Evolutionary conservation across 257 asterid genomes (phyloP), one percentile per base, ranked within the genome.

Genomic region (Forsythia viridissima): DNA sequence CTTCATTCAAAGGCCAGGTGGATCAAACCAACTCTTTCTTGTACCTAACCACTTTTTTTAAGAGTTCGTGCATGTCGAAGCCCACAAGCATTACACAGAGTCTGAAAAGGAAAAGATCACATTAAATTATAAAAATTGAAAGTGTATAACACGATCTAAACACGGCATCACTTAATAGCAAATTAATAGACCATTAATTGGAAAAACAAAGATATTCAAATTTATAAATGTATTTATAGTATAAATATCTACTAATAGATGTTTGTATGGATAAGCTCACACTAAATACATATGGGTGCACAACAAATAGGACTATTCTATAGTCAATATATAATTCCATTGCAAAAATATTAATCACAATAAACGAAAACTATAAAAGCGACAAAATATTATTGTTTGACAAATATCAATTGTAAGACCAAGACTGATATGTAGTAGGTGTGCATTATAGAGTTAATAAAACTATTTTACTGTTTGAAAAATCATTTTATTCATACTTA

Each of bases 41-140:
- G 7, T 72, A 42, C 37, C 2, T 48, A 42, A 21, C 36, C 48
- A 10, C 3, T 2, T 24, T 8, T 59, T 57, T 65, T 63, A 5
- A 16, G 7, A 12, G 37, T 21, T 2, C 79, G 61, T 11, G 63
- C 24, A 12, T 75, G 61, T 2, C 73, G 72, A 3, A 63, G 72
- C 39, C 79, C 79, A 40, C 79, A 75, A 7, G 79, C 79, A 65
- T 75, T 75, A 57, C 79, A 75, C 0, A 75, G 61, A 24, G 79
- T 61, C 79, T 75, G 59, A 21, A 71, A 12, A 9, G 15, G 10
- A 13, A 6, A 34, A 12, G n/a, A 11, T 0, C 15, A 48, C 6
- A 3, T 48, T 8, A 34, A 69, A 10, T 12, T 15, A n/a, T n/a
- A 37, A 37, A 16, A 69, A 15, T 39, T 3, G 1, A 38, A 69